A percentile compares a stretch with the other conserved stretches of the same genome.
phyloP scores from a whole-genome alignment of 352 stramenopile genomes.

The Saprolegnia diclina region DNA sequence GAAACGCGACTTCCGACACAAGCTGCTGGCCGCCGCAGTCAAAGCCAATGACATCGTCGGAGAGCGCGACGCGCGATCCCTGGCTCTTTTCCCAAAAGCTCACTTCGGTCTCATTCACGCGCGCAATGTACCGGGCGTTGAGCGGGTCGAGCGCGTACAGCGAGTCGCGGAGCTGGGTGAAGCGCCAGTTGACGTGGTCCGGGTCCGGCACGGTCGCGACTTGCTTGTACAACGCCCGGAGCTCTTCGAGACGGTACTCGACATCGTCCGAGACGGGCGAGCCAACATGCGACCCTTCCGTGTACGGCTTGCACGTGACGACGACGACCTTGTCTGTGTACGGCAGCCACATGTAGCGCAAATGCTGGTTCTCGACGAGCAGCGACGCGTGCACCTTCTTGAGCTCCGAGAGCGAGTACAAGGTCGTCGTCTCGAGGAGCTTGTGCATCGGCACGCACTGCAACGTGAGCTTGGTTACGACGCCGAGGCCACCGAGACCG shows the following conservation, averaged over 20 bases:
- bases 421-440: slow-evolving; percentile 91
- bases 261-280: slow-evolving; percentile 42
- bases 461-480: slow-evolving; percentile 95
- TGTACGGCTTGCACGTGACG: slow-evolving; percentile 80
- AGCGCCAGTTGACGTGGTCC: slow-evolving; percentile 71
- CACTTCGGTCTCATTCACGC: slow-evolving; percentile 93
- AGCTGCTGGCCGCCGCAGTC: slow-evolving; percentile 98
- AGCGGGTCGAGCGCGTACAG: slow-evolving; percentile 82
- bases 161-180: slow-evolving; percentile 80
- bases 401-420: slow-evolving; percentile 86
- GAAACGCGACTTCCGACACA: slow-evolving; percentile 96
- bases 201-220: slow-evolving; percentile 50
- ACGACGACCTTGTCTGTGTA: slow-evolving; percentile 94
- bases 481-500: slow-evolving; percentile 91
- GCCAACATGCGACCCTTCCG: slow-evolving; percentile 39
- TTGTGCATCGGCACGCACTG: slow-evolving; percentile 92
- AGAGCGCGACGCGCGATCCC: slow-evolving; percentile 87
- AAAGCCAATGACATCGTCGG: slow-evolving; percentile 96
- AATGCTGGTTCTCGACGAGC: slow-evolving; percentile 74
- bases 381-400: slow-evolving; percentile 66
- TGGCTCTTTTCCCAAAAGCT: slow-evolving; percentile 94
- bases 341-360: slow-evolving; percentile 99
- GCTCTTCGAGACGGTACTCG: slow-evolving; percentile 63
- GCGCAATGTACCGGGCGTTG: slow-evolving; percentile 88
- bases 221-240: slow-evolving; percentile 76